A percentile compares a stretch with the other conserved stretches of the same genome.
Conservation (phyloP, 805 yeast genomes). For the Cyberlindnera sargentensis region DNA sequence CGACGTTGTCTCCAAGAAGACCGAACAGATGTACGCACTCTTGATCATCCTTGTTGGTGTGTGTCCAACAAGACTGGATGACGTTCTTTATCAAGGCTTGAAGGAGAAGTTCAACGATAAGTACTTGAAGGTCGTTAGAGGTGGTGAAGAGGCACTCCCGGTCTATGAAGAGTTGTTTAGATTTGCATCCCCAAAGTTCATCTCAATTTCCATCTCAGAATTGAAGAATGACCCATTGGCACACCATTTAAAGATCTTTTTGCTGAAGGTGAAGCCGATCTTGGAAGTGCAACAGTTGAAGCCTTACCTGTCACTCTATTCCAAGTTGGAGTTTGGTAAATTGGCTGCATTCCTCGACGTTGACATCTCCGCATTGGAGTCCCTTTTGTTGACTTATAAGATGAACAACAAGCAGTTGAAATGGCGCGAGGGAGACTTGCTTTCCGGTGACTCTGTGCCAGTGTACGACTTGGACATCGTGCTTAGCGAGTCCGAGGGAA, state of each 20-base stretch:
- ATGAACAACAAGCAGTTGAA: slow-evolving; percentile 38
- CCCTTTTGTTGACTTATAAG: slow-evolving; percentile 37
- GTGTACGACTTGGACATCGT: slow-evolving; percentile 39
- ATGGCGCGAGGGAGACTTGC: slow-evolving; percentile 34
- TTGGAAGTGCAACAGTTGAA: slow-evolving; percentile 34
- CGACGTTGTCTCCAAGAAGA: slow-evolving; percentile 38
- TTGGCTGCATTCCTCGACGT: slow-evolving; percentile 33
- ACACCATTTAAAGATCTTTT: slow-evolving; percentile 37
- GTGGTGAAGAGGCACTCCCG: slow-evolving; percentile 34
- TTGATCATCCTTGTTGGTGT: slow-evolving; percentile 39
- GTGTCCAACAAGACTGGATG: slow-evolving; percentile 41
- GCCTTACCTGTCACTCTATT: slow-evolving; percentile 38
- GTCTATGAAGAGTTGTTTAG: slow-evolving; percentile 39
- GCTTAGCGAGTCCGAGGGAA: slow-evolving; percentile 30
- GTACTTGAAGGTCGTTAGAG: slow-evolving; percentile 33
- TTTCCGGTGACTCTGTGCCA: slow-evolving; percentile 33
- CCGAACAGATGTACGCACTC: slow-evolving; percentile 46
- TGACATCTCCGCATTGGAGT: slow-evolving; percentile 27
- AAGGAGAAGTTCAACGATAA: slow-evolving; percentile 43
- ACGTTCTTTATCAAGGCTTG: slow-evolving; percentile 34
- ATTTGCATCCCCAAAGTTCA: slow-evolving; percentile 43
- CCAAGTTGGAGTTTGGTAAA: slow-evolving; percentile 38
- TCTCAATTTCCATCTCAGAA: slow-evolving; percentile 31
- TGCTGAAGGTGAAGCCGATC: slow-evolving; percentile 33
- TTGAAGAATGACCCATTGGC: slow-evolving; percentile 33